Percentiles rank a stretch among this genome's conserved stretches.
phyloP scores from a whole-genome alignment of 2,329 filamentous ascomycete species.

The Aureobasidium vineae region DNA sequence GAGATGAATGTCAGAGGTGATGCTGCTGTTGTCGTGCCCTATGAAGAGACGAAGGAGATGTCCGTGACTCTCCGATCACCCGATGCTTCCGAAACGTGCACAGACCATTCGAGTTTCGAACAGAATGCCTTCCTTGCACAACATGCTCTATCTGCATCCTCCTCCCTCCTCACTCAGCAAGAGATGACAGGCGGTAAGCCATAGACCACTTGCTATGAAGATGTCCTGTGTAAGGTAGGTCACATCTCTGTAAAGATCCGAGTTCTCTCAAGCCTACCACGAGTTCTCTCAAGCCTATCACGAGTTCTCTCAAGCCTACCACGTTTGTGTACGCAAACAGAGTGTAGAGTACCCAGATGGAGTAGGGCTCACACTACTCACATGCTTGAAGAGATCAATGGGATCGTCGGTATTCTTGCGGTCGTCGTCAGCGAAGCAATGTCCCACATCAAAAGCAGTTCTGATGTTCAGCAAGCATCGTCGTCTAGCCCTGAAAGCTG shows the following conservation, averaged over 20 bases:
- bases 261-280: background rate
- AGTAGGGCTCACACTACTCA: background rate
- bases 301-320: background rate
- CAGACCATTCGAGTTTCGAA: background rate
- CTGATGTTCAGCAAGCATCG: conserved; percentile 6
- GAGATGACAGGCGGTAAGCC: background rate
- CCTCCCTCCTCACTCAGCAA: background rate
- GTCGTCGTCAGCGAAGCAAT: conserved; percentile 13
- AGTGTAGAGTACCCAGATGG: background rate
- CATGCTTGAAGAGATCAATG: conserved; percentile 9
- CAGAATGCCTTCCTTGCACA: background rate
- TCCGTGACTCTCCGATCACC: background rate
- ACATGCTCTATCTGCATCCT: background rate
- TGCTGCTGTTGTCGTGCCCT: background rate
- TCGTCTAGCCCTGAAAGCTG: conserved; percentile 5
- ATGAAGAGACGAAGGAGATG: background rate
- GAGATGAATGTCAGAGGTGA: background rate
- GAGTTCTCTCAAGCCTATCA: background rate
- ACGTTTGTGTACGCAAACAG: background rate
- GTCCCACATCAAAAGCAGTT: background rate
- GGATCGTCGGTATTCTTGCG: background rate
- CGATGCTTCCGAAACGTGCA: conserved; percentile 7
- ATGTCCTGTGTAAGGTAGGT: background rate
- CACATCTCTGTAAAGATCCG: too few relatives aligned
- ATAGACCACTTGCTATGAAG: background rate